Evolutionary conservation across 257 asterid species (phyloP).

Genomic region (Nicotiana noctiflora): DNA sequence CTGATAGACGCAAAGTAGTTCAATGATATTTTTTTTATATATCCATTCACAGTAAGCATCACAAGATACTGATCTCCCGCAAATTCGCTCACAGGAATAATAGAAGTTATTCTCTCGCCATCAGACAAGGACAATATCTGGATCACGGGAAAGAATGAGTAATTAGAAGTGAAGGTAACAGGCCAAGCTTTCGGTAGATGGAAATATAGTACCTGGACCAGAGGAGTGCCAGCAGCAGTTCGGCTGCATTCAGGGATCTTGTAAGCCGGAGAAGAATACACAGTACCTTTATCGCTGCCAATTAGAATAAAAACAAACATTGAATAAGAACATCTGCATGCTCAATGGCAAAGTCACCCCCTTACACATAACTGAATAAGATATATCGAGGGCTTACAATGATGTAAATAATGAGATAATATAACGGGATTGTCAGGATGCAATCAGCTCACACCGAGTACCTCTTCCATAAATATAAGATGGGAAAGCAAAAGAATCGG

Average conservation of each 20-base stretch:
- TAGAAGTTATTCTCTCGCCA: constrained; percentile 95
- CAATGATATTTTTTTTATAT: constrained; percentile 83
- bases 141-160: constrained; percentile 19
- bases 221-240: constrained; percentile 90
- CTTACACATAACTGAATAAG: not conserved
- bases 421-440: not conserved
- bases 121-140: constrained; percentile 87
- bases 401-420: not conserved
- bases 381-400: not conserved
- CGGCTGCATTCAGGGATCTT: constrained; percentile 93
- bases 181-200: constrained; percentile 5
- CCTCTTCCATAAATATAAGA: not conserved
- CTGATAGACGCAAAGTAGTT: constrained; percentile 88
- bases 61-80: constrained; percentile 72
- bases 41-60: constrained; percentile 93
- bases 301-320: constrained; percentile 3
- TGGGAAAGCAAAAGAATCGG: not conserved
- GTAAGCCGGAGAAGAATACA: constrained; percentile 82
- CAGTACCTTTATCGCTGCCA: constrained; percentile 88
- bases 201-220: constrained; percentile 59
- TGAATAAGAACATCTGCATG: not conserved
- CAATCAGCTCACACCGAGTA: not conserved
- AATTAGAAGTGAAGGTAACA: constrained; percentile 11
- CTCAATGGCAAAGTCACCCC: not conserved
- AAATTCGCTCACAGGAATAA: constrained; percentile 91